Evolutionary conservation across 345 rosid genomes (phyloP), one percentile per base, ranked within the genome.

Genomic region (Euphorbia tirucalli): DNA sequence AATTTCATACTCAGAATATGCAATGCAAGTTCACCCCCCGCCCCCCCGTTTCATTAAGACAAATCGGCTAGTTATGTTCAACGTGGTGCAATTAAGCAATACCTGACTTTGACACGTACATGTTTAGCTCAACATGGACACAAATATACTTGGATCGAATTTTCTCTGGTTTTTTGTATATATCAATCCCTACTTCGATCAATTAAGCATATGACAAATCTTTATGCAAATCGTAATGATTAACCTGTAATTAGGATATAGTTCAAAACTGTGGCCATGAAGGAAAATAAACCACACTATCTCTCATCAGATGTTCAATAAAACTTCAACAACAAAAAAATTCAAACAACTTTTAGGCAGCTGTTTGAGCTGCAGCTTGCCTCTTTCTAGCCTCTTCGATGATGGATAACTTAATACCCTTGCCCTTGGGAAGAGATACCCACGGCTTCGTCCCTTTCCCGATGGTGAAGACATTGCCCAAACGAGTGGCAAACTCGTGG

Each of bases 331-430:
- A 61, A 32, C 0, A 59, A 14, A 28, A 59, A 56, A 2, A 25
- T 22, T 32, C 9, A 35, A 22, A n/a, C 10, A 37, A 15, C 2
- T 27, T 18, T 61, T 35, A 61, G 4, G 66, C 66, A 19, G 19
- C 46, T 3, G 66, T 7, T 37, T 61, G 66, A 10, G 66, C 48
- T 32, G 66, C 66, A 32, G 66, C 44, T 32, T 32, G 66, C 66
- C 48, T 61, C 43, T 61, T 61, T 37, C 66, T 61, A 35, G 66
- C 66, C 27, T 61, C 66, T 7, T 61, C 66, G 21, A 61, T 61
- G 66, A 61, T 61, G 4, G 66, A 32, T 21, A 61, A n/a, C 27
- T 61, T 61, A 21, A 61, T 35, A 35, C 66, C 66, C 27, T 61
- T 61, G 27, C 66, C 66, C 48, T 61, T 61, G 4, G 66, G 66